Conservation (phyloP, 2,329 filamentous ascomycete species). For the Diplodia mutila region DNA sequence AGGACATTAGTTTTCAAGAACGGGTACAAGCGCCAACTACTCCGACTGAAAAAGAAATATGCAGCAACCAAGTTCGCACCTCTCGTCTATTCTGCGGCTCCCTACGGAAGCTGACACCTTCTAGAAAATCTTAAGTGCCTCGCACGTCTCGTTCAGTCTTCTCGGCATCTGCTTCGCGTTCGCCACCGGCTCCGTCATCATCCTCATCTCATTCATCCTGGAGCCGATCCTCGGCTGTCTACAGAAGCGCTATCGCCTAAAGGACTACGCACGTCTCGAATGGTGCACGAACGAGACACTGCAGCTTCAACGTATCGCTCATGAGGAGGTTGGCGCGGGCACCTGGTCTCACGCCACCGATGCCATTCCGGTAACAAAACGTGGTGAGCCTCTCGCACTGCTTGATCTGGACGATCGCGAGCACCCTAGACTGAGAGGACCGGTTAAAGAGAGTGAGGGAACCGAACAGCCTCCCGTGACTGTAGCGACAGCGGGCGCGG, state of each 20-base stretch:
- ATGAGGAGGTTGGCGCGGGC: conserved; percentile 1
- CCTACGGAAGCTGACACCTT: not conserved
- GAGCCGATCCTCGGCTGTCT: not conserved
- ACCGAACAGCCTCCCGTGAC: too few species aligned
- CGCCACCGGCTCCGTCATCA: conserved; percentile 30
- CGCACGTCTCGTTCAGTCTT: conserved; percentile 30
- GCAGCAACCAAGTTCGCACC: not conserved
- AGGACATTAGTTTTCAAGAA: not conserved
- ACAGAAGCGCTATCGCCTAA: not conserved
- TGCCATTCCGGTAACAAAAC: not conserved
- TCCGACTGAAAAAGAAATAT: not conserved
- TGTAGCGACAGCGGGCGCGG: too few species aligned
- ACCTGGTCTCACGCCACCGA: not conserved
- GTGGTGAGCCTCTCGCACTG: not conserved
- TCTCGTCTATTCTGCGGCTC: not conserved
- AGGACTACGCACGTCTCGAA: not conserved
- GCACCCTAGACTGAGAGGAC: not conserved
- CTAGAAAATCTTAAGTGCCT: conserved; percentile 28
- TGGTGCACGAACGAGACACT: conserved; percentile 11
- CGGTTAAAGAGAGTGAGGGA: too few species aligned
- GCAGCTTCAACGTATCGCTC: conserved; percentile 22
- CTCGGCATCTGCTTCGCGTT: conserved; percentile 33
- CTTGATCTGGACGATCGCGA: not conserved
- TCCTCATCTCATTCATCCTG: conserved; percentile 29
- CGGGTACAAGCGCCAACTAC: not conserved